These are phyloP conservation scores for Eucalyptus pauciflora DNA, from an alignment of 345 rosid genomes.

Conservation along the genomic window DNA sequence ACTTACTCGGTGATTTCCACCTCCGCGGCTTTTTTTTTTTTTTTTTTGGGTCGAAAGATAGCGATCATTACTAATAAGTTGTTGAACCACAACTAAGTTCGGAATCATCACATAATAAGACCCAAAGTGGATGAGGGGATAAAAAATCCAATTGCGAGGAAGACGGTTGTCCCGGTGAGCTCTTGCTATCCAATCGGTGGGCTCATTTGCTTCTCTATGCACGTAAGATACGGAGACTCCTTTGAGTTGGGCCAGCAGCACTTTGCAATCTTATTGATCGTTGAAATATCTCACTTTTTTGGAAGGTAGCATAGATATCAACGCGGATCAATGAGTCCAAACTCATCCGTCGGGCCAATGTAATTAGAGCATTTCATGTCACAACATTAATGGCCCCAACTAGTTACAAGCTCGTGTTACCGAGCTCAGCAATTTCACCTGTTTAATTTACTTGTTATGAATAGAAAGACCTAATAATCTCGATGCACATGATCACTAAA, in stretches of 20 bases:
- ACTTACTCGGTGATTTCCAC: neutral
- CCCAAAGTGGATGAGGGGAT: no score
- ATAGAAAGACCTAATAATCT: neutral
- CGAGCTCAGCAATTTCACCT: neutral
- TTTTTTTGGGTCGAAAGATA: no score
- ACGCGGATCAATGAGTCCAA: neutral
- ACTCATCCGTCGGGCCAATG: neutral
- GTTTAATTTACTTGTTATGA: neutral
- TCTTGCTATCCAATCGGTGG: rapidly evolving
- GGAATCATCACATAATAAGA: no score
- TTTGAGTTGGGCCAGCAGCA: no score
- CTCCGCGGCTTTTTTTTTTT: neutral
- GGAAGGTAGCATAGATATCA: neutral
- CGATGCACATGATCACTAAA: neutral
- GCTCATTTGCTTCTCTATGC: no score
- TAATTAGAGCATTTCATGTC: neutral
- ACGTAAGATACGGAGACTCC: no score
- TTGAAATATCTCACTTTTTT: neutral
- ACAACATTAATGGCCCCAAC: neutral
- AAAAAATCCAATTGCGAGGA: no score
- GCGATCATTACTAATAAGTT: no score
- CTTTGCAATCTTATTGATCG: neutral
- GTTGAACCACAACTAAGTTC: rapidly evolving
- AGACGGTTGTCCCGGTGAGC: no score
- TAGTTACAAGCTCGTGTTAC: neutral